Conservation (phyloP, 2,329 filamentous ascomycete genomes). For the Penicillium sp. region DNA sequence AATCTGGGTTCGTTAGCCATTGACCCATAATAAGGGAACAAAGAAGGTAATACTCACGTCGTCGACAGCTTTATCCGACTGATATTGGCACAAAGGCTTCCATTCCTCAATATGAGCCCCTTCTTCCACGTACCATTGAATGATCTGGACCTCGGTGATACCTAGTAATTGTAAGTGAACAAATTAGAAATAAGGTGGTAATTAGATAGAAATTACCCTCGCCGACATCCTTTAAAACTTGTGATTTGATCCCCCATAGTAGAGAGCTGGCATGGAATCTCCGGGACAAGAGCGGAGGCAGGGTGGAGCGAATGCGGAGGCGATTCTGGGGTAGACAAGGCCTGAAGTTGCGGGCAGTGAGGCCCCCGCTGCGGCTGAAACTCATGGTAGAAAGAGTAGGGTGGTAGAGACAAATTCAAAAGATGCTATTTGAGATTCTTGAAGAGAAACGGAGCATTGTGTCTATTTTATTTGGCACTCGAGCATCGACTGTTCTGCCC, state of each 20-base stretch:
- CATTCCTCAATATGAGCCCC: slow-evolving; percentile 96
- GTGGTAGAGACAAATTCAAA: background rate
- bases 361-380: slow-evolving; percentile 31
- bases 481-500: slow-evolving; percentile 7
- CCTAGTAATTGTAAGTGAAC: slow-evolving; percentile 53
- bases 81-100: slow-evolving; percentile 95
- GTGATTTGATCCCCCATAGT: slow-evolving; percentile 39
- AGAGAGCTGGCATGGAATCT: slow-evolving; percentile 36
- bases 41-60: slow-evolving; percentile 44
- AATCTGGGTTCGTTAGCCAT: slow-evolving; percentile 62
- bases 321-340: slow-evolving; percentile 26
- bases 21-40: background rate
- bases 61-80: slow-evolving; percentile 86
- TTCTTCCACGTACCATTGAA: slow-evolving; percentile 98
- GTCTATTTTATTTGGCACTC: slow-evolving; percentile 17
- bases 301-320: slow-evolving; percentile 27
- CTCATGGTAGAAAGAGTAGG: slow-evolving; percentile 25
- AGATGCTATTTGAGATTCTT: background rate
- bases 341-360: slow-evolving; percentile 29
- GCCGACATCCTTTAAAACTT: slow-evolving; percentile 45
- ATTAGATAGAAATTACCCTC: slow-evolving; percentile 32
- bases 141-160: slow-evolving; percentile 97
- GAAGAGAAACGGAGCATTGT: slow-evolving; percentile 11
- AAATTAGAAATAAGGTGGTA: background rate
- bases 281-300: slow-evolving; percentile 27